Base-by-base conservation (phyloP, 805 yeast genomes). In the Tetrapisispora fleetii region DNA sequence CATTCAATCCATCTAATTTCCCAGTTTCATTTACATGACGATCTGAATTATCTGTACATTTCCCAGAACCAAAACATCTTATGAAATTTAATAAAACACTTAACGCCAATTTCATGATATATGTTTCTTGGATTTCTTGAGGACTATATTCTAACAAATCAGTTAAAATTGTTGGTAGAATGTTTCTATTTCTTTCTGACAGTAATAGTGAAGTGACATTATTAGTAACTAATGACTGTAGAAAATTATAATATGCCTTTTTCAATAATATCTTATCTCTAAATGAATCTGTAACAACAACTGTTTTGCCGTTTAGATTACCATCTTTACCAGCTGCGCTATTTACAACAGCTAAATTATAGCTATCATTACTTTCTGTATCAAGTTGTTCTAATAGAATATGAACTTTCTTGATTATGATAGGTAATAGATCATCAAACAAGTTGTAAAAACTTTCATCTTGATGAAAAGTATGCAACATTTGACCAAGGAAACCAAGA, bases 401-500 rank as follows among this genome's bases (percentile, higher is more conserved):
- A 56, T 81, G 79, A 9, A 85, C 73, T 58, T 85, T 85, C 46
- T 72, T 71, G 28, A 85, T 69, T 45, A 90, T 73, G n/a, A 96
- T 95, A 0, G 85, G 70, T 50, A 88, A 63, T 51, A 93, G 69
- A 48, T 81, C 81, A 58, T 84, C 80, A 53, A 91, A 71, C 66
- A 91, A 70, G 56, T 80, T 80, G 64, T 85, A 88, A 47, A 89
- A 79, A 40, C 73, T 75, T 40, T 77, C 80, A 55, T 85, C 82
- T 42, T 72, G 72, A 58, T 79, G 77, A 67, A 83, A 88, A 54
- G 74, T 77, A 63, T 91, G 97, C 46, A 85, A 78, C 52, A 93
- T 77, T 67, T 93, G 98, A 5, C 95, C 90, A 52, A 93, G 68
- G 63, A 93, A 91, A 37, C 91, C 77, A 48, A 89, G 68, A 60